Conservation (phyloP, 192 early-diverging fungal species). For the Rhizophlyctis rosea region DNA sequence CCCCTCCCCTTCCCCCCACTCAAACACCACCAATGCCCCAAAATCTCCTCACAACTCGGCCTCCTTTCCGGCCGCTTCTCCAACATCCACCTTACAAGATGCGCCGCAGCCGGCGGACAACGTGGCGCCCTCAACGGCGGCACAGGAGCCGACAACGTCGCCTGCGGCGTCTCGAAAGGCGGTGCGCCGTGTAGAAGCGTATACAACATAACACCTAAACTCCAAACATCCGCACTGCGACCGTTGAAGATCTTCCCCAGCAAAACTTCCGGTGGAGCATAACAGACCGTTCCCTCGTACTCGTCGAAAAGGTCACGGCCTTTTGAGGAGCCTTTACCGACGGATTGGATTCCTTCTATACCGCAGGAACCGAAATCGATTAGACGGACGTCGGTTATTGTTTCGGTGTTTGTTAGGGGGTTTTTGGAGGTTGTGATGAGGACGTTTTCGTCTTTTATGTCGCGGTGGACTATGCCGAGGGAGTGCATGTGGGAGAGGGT, state of each 20-base stretch:
- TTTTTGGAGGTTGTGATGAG: constrained; percentile 41
- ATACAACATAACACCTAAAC: constrained; percentile 60
- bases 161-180: constrained; percentile 48
- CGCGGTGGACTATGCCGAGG: constrained; percentile 48
- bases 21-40: constrained; percentile 58
- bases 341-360: constrained; percentile 11
- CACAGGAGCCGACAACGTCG: constrained; percentile 24
- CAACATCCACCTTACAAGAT: constrained; percentile 58
- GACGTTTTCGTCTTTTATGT: constrained; percentile 64
- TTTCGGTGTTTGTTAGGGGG: no score
- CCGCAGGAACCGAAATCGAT: constrained; percentile 59
- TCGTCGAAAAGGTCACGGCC: constrained; percentile 28
- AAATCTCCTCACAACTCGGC: constrained; percentile 51
- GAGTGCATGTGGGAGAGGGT: constrained; percentile 44
- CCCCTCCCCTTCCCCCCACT: no score
- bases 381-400: constrained; percentile 49
- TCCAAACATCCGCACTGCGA: constrained; percentile 71
- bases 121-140: constrained; percentile 18
- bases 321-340: constrained; percentile 14
- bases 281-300: constrained; percentile 51
- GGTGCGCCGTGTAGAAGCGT: constrained; percentile 55
- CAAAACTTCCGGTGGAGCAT: constrained; percentile 69
- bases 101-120: constrained; percentile 44
- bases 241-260: constrained; percentile 57
- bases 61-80: constrained; percentile 49